Base-by-base conservation (phyloP, 768 basidiomycete genomes). In the Termitomyces eurrhizus region DNA sequence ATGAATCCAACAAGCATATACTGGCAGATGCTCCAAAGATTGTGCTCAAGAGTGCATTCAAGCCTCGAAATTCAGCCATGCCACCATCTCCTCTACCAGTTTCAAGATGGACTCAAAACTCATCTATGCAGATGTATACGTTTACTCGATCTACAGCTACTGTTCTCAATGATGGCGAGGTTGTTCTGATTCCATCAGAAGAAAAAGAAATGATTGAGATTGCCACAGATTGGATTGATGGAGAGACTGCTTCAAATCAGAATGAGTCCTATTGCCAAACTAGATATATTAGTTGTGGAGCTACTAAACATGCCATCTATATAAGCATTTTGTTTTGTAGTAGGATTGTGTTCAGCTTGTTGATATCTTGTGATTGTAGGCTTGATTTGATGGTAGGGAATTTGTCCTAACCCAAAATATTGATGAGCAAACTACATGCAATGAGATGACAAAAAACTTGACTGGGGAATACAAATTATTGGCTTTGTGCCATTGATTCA, bases 271-370 rank as follows among this genome's bases (percentile, higher is more conserved):
- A 52, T 37, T 5, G 26, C 14, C 16, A 21, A 2, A 60, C 56
- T 29, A 50, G 46, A 7, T 60, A 54, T 59, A 66, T 70, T 65
- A 68, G 69, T 7, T 51, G 57, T 46, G 65, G 68, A 0, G 62
- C 42, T 26, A 64, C 68, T 50, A 70, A 65, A 55, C 50, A 45
- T 21, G 64, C 63, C n/a, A 66, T 70, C 16, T 70, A 70, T 63
- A 64, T 67, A 56, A 44, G 66, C 67, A 1, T 52, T 37, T 16
- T 16, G 2, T 12, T 4, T 29, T 1, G 4, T 29, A 4, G 29
- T 4, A 21, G 21, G 21, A 21, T 21, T 21, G 21, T 29, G 29
- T 4, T 29, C 29, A 29, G 4, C 21, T 21, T 29, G 29, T 64
- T 63, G 44, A 32, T 12, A 11, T 5, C 14, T 42, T 29, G 4